Conservation (phyloP, 176 grass and related monocot species). For the Oryza nivara region DNA sequence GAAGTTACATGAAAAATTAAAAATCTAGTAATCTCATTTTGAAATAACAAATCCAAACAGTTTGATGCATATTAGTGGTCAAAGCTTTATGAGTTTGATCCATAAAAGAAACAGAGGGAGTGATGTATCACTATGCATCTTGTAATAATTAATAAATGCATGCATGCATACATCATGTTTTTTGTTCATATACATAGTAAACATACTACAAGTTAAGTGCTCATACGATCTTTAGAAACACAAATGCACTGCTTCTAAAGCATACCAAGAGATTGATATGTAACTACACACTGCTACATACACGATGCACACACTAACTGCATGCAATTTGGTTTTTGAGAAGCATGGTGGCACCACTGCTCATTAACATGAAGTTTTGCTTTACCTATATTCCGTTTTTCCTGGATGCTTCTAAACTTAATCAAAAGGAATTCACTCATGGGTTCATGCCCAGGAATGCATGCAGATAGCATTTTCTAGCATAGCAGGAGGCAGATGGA, state of each 20-base stretch:
- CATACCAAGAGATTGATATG: not conserved
- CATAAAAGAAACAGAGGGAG: not conserved
- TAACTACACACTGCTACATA: not conserved
- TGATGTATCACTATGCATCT: not conserved
- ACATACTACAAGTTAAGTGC: not conserved
- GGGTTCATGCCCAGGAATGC: not conserved
- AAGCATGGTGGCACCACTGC: not conserved
- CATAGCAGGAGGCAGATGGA: slow-evolving; percentile 3
- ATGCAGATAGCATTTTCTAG: slow-evolving; percentile 12
- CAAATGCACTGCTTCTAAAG: not conserved
- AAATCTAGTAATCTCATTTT: not conserved
- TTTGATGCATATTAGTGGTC: not conserved
- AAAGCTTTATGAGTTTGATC: not conserved
- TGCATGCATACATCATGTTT: not conserved
- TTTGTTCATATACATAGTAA: not conserved
- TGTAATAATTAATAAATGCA: slow-evolving; percentile 2
- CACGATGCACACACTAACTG: not conserved
- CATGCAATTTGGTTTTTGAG: not conserved
- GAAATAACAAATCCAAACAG: not conserved
- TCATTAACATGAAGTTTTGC: not conserved
- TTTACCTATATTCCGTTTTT: not conserved
- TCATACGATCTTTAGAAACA: not conserved
- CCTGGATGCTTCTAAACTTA: not conserved
- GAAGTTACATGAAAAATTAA: not conserved
- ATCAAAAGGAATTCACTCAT: slow-evolving; percentile 7